These are phyloP conservation scores for Boletus speciosus DNA, from an alignment of 768 basidiomycete species.

Conservation along the genomic window DNA sequence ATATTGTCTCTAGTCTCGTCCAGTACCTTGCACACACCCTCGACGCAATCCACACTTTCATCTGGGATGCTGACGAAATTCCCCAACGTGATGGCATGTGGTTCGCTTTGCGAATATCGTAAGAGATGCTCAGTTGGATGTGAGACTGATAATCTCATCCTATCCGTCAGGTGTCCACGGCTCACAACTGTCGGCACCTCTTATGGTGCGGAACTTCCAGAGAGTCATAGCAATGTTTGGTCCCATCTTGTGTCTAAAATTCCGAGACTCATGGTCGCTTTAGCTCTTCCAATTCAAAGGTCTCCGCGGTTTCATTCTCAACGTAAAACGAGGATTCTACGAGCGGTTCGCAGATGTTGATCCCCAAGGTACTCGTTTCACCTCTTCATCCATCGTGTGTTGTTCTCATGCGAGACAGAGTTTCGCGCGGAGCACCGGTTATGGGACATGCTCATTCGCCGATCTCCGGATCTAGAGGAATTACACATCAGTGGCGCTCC, in stretches of 20 bases:
- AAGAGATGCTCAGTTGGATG: slow-evolving; percentile 16
- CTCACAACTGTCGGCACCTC: slow-evolving; percentile 60
- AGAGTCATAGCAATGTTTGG: slow-evolving; percentile 59
- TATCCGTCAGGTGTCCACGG: slow-evolving; percentile 54
- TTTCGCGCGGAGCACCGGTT: slow-evolving; percentile 33
- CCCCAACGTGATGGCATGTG: slow-evolving; percentile 74
- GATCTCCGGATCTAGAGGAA: slow-evolving; percentile 64
- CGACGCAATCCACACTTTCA: slow-evolving; percentile 63
- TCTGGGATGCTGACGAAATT: slow-evolving; percentile 69
- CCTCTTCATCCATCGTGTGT: not conserved
- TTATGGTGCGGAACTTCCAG: slow-evolving; percentile 58
- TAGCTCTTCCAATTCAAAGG: slow-evolving; percentile 69
- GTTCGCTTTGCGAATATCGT: slow-evolving; percentile 70
- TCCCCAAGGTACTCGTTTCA: slow-evolving; percentile 47
- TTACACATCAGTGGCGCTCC: slow-evolving; percentile 42
- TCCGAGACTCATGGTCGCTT: not conserved
- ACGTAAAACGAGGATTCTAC: slow-evolving; percentile 60
- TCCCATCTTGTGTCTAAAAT: not conserved
- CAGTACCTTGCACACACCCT: slow-evolving; percentile 48
- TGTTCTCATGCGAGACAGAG: slow-evolving; percentile 17
- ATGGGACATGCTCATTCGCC: slow-evolving; percentile 68
- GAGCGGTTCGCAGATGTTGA: slow-evolving; percentile 49
- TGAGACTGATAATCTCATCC: not conserved
- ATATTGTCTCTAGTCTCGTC: slow-evolving; percentile 49
- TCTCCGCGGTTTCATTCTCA: slow-evolving; percentile 60